Evolutionary conservation across 1,284 basidiomycete species (phyloP).

Genomic region (Hortiboletus rubellus): DNA sequence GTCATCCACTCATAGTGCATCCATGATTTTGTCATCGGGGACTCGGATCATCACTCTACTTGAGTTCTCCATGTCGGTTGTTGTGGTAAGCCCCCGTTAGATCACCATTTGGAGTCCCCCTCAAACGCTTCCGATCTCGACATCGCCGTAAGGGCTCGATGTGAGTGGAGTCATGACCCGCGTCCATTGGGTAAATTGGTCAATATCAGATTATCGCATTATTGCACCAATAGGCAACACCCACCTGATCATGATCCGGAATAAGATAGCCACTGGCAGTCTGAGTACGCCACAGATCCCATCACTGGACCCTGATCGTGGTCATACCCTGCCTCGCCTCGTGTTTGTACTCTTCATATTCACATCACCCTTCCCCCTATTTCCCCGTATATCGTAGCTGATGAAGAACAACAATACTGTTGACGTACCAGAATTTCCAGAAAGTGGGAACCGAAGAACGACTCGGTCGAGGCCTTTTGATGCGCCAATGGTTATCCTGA

Average conservation of each 20-base stretch:
- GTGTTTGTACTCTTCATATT: not conserved
- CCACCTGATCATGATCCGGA: constrained; percentile 1
- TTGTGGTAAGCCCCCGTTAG: not conserved
- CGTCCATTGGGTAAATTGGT: constrained; percentile 1
- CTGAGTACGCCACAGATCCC: constrained; percentile 9
- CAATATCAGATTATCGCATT: not conserved
- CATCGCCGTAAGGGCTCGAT: not conserved
- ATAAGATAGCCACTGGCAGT: constrained; percentile 5
- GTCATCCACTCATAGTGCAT: not conserved
- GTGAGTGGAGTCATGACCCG: constrained; percentile 3
- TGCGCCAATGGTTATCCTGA: not conserved
- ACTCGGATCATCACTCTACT: constrained; percentile 1
- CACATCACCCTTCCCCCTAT: constrained; percentile 5
- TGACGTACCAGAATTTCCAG: constrained; percentile 14
- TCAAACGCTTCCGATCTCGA: not conserved
- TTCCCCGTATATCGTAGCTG: not conserved
- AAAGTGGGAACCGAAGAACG: not conserved
- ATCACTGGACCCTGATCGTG: constrained; percentile 23
- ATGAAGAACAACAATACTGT: not conserved
- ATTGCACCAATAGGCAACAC: constrained; percentile 13
- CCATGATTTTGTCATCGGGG: constrained; percentile 1
- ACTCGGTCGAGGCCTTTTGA: not conserved
- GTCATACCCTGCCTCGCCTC: constrained; percentile 9
- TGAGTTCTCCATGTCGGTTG: not conserved
- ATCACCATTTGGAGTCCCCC: not conserved